phyloP scores from a whole-genome alignment of 257 asterid species.

The Jacaranda mimosifolia region DNA sequence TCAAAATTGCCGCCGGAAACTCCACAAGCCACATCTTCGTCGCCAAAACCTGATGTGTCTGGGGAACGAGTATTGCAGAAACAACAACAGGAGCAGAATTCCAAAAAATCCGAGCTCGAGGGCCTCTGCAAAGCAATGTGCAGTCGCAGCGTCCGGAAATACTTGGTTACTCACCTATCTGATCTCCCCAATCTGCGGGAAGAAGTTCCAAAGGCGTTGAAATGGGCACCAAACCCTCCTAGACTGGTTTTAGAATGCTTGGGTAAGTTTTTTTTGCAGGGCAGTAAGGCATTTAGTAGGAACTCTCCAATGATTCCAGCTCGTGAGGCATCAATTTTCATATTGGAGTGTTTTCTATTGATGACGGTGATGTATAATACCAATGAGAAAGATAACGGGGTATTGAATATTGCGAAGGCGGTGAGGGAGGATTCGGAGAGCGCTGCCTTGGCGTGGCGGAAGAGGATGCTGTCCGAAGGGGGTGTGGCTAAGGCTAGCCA shows the following conservation, averaged over 20 bases:
- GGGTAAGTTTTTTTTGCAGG: constrained; percentile 84
- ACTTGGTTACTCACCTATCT: constrained; percentile 50
- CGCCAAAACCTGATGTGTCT: not conserved
- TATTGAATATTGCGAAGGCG: constrained; percentile 45
- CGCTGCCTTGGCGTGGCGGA: constrained; percentile 77
- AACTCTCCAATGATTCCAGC: constrained; percentile 64
- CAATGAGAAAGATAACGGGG: constrained; percentile 26
- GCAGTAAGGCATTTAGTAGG: constrained; percentile 57
- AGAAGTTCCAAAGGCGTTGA: constrained; percentile 75
- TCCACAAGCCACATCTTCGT: constrained; percentile 23
- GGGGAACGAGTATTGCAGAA: constrained; percentile 31
- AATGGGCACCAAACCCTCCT: constrained; percentile 60
- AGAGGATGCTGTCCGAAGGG: constrained; percentile 75
- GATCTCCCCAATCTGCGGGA: constrained; percentile 54
- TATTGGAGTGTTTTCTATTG: constrained; percentile 75
- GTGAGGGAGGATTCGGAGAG: constrained; percentile 64
- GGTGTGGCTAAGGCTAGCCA: constrained; percentile 62
- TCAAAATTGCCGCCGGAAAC: constrained; percentile 45
- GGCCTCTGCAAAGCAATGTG: constrained; percentile 59
- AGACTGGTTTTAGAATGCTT: constrained; percentile 67
- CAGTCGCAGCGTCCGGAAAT: constrained; percentile 60
- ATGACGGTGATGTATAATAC: constrained; percentile 54
- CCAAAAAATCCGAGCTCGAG: constrained; percentile 59
- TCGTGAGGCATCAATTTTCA: constrained; percentile 75
- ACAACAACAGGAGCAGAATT: constrained; percentile 8